These are phyloP conservation scores for Cucurbita ficifolia DNA, from an alignment of 306 rosid species.

Conservation along the genomic window DNA sequence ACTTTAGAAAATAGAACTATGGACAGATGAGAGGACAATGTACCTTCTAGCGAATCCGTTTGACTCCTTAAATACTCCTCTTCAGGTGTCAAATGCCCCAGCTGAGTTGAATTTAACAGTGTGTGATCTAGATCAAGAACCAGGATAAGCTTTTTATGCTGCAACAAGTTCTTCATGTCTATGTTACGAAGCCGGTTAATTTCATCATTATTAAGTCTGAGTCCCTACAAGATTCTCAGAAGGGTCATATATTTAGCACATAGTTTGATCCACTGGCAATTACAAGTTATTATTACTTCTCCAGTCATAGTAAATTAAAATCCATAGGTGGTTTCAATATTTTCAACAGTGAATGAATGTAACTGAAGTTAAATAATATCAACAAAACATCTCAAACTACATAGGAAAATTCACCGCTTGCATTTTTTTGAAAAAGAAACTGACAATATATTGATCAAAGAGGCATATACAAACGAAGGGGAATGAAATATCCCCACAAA, in stretches of 20 bases:
- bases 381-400: background rate
- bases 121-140: conserved; percentile 94
- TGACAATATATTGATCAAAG: background rate
- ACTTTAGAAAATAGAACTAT: background rate
- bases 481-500: too few relatives aligned
- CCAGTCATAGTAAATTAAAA: background rate
- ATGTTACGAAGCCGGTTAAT: conserved; percentile 45
- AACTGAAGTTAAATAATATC: background rate
- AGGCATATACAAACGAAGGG: background rate
- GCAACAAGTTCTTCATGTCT: conserved; percentile 48
- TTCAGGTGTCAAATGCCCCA: conserved; percentile 34
- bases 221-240: conserved; percentile 33
- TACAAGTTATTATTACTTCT: background rate
- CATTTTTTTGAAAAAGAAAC: background rate
- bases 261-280: background rate
- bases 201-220: conserved; percentile 66
- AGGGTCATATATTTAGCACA: background rate
- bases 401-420: background rate
- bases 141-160: conserved; percentile 48
- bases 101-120: conserved; percentile 53
- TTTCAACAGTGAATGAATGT: background rate
- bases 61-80: conserved; percentile 47
- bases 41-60: conserved; percentile 55
- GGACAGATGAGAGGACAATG: background rate
- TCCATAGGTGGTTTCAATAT: background rate